These are phyloP conservation scores for Rosa lucieae DNA, from an alignment of 306 rosid species.

Conservation along the genomic window DNA sequence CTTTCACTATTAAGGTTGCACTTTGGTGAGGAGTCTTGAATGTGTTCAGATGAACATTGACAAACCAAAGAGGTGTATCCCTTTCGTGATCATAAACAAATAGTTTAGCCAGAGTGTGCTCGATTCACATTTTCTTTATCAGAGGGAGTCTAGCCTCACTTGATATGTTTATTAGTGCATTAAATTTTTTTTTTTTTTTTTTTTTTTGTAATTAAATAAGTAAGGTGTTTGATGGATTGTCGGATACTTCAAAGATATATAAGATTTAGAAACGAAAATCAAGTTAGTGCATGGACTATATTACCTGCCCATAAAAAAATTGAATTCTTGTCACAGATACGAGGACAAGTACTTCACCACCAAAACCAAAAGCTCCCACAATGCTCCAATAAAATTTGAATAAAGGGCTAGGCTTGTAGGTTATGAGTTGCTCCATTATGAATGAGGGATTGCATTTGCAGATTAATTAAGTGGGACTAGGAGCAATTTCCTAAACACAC, in stretches of 20 bases:
- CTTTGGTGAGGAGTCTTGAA: conserved; percentile 25
- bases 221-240: not conserved
- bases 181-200: not conserved
- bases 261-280: not conserved
- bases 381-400: not conserved
- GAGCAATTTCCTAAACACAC: not conserved
- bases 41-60: conserved; percentile 7
- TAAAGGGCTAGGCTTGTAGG: conserved; percentile 3
- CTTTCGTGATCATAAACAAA: not conserved
- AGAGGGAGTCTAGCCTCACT: not conserved
- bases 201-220: not conserved
- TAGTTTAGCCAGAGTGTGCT: not conserved
- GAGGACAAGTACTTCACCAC: not conserved
- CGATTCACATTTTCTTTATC: not conserved
- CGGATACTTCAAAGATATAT: not conserved
- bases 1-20: conserved; percentile 34
- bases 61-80: conserved; percentile 8
- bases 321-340: not conserved
- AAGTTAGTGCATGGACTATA: not conserved
- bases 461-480: not conserved
- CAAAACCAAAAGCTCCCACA: not conserved
- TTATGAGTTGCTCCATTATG: conserved; percentile 6
- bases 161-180: not conserved
- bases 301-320: no score
- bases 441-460: not conserved